phyloP scores from a whole-genome alignment of 495 filamentous ascomycete species.

The Aspergillus incahuasiensis region DNA sequence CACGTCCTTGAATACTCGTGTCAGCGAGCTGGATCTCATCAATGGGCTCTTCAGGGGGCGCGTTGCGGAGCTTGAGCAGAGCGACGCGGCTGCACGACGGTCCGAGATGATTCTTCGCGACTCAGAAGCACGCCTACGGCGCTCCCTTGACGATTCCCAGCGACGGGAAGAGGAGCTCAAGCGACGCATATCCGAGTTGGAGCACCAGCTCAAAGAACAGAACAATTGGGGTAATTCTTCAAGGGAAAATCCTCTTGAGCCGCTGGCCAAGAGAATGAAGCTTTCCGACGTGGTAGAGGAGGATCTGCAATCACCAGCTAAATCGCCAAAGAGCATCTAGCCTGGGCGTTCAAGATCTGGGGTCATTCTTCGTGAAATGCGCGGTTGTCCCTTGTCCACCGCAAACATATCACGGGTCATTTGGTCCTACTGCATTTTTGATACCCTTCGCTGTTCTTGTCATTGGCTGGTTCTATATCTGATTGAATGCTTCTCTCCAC shows the following conservation, averaged over 20 bases:
- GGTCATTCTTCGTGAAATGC: constrained; percentile 3
- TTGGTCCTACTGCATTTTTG: constrained; percentile 37
- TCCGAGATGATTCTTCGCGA: constrained; percentile 54
- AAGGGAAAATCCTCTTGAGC: constrained; percentile 35
- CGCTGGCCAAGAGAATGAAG: constrained; percentile 43
- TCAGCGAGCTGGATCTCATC: constrained; percentile 91
- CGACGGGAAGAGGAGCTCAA: constrained; percentile 79
- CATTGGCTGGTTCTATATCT: constrained; percentile 32
- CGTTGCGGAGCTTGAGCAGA: constrained; percentile 79
- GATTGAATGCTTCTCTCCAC: constrained; percentile 18
- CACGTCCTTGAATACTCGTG: constrained; percentile 79
- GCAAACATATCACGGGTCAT: constrained; percentile 17
- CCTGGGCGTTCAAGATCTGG: background rate
- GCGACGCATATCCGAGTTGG: constrained; percentile 72
- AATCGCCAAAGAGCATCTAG: constrained; percentile 40
- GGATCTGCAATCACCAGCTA: constrained; percentile 30
- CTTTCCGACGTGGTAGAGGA: constrained; percentile 44
- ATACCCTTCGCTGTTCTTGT: constrained; percentile 43
- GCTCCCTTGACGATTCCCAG: constrained; percentile 68
- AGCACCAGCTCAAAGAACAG: constrained; percentile 53
- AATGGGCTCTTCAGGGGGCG: constrained; percentile 90
- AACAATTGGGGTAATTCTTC: constrained; percentile 12
- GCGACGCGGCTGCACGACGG: constrained; percentile 61
- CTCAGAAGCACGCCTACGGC: constrained; percentile 57
- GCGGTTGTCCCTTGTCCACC: background rate